Evolutionary conservation across 1,139 yeast species (phyloP).

Genomic region (Groenewaldozyma sp.): DNA sequence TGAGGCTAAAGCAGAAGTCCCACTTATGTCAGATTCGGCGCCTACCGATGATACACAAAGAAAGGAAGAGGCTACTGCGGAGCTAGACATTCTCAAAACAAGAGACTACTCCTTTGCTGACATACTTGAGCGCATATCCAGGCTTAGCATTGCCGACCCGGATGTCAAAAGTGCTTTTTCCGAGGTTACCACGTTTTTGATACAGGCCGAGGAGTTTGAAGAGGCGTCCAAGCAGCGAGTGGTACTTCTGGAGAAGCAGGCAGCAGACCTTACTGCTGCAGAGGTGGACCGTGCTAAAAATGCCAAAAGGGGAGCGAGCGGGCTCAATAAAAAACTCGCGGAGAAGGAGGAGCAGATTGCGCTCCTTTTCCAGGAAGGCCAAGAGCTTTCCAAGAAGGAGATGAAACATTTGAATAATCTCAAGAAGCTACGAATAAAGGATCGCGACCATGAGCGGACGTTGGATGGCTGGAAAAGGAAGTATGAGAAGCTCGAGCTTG

Average conservation of each 20-base stretch:
- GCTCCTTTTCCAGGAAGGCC: slow-evolving; percentile 66
- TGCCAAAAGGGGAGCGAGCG: slow-evolving; percentile 14
- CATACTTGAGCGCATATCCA: not conserved
- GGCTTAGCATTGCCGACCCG: not conserved
- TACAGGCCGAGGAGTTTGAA: slow-evolving; percentile 6
- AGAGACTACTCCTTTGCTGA: no score
- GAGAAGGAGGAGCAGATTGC: slow-evolving; percentile 51
- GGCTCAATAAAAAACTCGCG: slow-evolving; percentile 24
- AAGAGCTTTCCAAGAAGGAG: slow-evolving; percentile 65
- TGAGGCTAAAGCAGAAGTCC: not conserved
- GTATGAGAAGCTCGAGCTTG: slow-evolving; percentile 16
- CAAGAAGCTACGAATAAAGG: slow-evolving; percentile 49
- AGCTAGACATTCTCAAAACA: not conserved
- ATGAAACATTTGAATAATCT: slow-evolving; percentile 58
- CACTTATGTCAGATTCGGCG: not conserved
- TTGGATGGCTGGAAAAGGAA: slow-evolving; percentile 17
- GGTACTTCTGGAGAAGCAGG: slow-evolving; percentile 21
- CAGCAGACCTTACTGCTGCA: slow-evolving; percentile 19
- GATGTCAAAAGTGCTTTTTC: not conserved
- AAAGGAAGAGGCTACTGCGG: not conserved
- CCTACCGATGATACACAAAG: not conserved
- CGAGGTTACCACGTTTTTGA: not conserved
- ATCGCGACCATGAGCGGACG: slow-evolving; percentile 26
- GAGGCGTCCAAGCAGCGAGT: slow-evolving; percentile 15
- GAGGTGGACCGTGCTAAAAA: slow-evolving; percentile 22